phyloP scores from a whole-genome alignment of 2,329 filamentous ascomycete species.

The Leptodontidium sp. region DNA sequence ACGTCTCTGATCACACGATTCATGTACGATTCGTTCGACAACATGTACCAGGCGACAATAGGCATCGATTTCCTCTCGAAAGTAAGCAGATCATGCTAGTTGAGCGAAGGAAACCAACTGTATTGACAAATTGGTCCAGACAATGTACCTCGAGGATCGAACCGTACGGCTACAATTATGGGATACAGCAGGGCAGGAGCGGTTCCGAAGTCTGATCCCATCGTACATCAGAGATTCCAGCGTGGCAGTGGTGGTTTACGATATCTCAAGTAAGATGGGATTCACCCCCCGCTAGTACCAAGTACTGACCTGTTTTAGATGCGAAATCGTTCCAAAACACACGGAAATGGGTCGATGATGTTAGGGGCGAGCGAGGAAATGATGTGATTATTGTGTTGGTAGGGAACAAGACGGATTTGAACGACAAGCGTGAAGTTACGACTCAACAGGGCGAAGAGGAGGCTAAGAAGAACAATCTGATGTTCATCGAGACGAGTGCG shows the following conservation, averaged over 20 bases:
- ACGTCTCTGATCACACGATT: conserved; percentile 98
- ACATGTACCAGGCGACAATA: conserved; percentile 99
- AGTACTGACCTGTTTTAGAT: conserved; percentile 58
- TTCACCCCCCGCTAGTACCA: not conserved
- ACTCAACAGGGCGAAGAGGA: conserved; percentile 97
- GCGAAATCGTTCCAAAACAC: conserved; percentile 98
- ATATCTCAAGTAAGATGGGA: conserved; percentile 80
- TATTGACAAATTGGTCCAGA: conserved; percentile 59
- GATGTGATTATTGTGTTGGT: conserved; percentile 99
- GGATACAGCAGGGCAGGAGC: conserved; percentile 98
- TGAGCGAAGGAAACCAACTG: conserved; percentile 2
- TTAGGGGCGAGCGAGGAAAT: conserved; percentile 93
- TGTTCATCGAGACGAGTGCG: conserved; percentile 99
- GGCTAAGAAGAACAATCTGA: conserved; percentile 95
- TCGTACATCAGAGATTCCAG: conserved; percentile 98
- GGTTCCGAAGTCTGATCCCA: conserved; percentile 95
- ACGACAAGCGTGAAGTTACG: conserved; percentile 97
- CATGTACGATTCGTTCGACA: conserved; percentile 99
- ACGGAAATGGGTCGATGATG: conserved; percentile 99
- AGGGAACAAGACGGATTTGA: conserved; percentile 98
- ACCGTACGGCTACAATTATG: conserved; percentile 97
- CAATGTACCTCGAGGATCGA: conserved; percentile 99
- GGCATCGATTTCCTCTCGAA: conserved; percentile 99
- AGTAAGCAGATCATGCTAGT: conserved; percentile 58
- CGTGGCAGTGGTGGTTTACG: conserved; percentile 98